Conservation (phyloP, 2,329 filamentous ascomycete genomes). For the Trichoderma citrinoviride region DNA sequence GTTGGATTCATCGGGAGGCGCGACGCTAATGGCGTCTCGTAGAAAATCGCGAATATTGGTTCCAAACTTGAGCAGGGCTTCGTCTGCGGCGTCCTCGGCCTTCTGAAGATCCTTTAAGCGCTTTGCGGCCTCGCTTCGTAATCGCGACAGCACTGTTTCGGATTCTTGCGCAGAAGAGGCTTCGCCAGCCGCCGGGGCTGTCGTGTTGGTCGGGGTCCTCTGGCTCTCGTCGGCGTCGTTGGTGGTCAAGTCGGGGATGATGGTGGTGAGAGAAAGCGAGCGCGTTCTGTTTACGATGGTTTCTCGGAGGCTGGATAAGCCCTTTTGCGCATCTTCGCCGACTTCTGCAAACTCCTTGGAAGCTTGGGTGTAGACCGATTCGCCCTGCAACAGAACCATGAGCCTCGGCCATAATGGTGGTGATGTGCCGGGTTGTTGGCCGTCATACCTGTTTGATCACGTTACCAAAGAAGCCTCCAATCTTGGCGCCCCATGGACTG, state of each 20-base stretch:
- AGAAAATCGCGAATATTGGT: constrained; percentile 86
- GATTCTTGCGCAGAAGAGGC: constrained; percentile 47
- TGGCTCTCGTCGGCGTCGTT: constrained; percentile 38
- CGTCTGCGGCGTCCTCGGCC: constrained; percentile 94
- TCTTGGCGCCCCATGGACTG: constrained; percentile 84
- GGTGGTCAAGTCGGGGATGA: constrained; percentile 26
- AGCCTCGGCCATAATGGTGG: not conserved
- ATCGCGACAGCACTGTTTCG: constrained; percentile 69
- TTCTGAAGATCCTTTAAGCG: constrained; percentile 84
- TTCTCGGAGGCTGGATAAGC: constrained; percentile 67
- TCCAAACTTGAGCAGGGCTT: constrained; percentile 88
- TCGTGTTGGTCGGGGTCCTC: constrained; percentile 48
- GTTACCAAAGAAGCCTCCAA: constrained; percentile 84
- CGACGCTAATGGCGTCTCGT: constrained; percentile 83
- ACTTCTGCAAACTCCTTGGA: constrained; percentile 80
- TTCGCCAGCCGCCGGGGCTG: constrained; percentile 36
- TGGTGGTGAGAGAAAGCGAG: constrained; percentile 63
- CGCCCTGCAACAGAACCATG: constrained; percentile 54
- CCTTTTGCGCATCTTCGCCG: constrained; percentile 76
- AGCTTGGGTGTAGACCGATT: constrained; percentile 78
- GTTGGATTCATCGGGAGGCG: constrained; percentile 61
- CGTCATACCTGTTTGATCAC: constrained; percentile 81
- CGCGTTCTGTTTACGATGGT: constrained; percentile 71
- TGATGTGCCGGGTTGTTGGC: not conserved
- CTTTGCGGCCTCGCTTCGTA: constrained; percentile 75